These are phyloP conservation scores for Amphirosellinia nigrospora DNA, from an alignment of 495 filamentous ascomycete genomes.

Conservation along the genomic window DNA sequence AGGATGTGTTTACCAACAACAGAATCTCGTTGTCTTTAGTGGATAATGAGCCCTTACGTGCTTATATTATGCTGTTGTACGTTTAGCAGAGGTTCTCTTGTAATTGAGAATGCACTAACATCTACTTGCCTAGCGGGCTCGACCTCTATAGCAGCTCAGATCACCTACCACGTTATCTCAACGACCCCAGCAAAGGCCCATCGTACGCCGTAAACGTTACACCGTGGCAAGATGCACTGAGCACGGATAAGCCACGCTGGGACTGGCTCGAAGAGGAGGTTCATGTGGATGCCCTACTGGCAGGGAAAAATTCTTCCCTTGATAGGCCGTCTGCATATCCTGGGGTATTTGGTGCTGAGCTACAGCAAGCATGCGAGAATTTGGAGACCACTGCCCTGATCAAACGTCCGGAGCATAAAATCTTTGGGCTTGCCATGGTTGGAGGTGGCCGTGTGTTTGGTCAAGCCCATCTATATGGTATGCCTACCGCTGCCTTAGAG, in stretches of 20 bases:
- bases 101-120: background rate
- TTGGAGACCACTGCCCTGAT: conserved; percentile 17
- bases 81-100: background rate
- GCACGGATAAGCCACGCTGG: conserved; percentile 41
- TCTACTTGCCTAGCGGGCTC: conserved; percentile 25
- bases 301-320: background rate
- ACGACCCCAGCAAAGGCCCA: conserved; percentile 32
- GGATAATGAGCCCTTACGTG: conserved; percentile 41
- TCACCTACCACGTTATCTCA: conserved; percentile 40
- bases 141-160: conserved; percentile 43
- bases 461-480: conserved; percentile 39
- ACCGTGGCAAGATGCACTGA: conserved; percentile 41
- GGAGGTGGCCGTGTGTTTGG: conserved; percentile 41
- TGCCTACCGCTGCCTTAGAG: background rate
- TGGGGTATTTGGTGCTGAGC: background rate
- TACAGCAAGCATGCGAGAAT: background rate
- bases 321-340: background rate
- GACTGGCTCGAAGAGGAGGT: conserved; percentile 46
- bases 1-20: conserved; percentile 45
- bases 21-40: conserved; percentile 40
- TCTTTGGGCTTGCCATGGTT: conserved; percentile 43
- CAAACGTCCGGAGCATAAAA: conserved; percentile 39
- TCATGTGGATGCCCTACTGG: conserved; percentile 19
- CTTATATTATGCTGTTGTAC: conserved; percentile 42
- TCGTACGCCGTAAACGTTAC: conserved; percentile 41